Evolutionary conservation across 1,284 basidiomycete species (phyloP).

Genomic region (Grifola frondosa): DNA sequence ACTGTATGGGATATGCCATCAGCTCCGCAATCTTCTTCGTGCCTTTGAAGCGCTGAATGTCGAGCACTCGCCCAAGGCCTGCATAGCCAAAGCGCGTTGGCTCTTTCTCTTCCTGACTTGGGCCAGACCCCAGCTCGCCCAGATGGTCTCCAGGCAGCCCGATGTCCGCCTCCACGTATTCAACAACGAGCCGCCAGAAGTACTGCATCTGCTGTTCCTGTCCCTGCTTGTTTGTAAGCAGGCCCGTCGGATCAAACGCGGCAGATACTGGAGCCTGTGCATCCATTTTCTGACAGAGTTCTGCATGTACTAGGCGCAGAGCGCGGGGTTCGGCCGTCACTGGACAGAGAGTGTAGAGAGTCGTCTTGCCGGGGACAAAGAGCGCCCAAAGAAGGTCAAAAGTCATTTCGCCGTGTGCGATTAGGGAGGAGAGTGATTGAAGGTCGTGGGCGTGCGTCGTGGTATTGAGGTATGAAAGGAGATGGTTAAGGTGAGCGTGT

Average conservation of each 20-base stretch:
- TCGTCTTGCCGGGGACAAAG: slow-evolving; percentile 48
- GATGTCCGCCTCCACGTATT: slow-evolving; percentile 33
- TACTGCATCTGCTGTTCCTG: slow-evolving; percentile 25
- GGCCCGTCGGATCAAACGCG: slow-evolving; percentile 26
- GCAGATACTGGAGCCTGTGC: slow-evolving; percentile 17
- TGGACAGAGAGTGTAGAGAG: slow-evolving; percentile 52
- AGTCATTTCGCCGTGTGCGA: slow-evolving; percentile 53
- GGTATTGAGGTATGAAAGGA: slow-evolving; percentile 45
- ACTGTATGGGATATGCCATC: slow-evolving; percentile 51
- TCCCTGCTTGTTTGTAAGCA: slow-evolving; percentile 19
- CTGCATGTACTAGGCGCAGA: slow-evolving; percentile 43
- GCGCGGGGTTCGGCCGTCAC: slow-evolving; percentile 51
- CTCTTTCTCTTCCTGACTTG: slow-evolving; percentile 42
- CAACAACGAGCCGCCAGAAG: slow-evolving; percentile 30
- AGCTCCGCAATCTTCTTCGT: slow-evolving; percentile 49
- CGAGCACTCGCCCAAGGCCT: slow-evolving; percentile 40
- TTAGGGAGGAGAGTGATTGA: slow-evolving; percentile 44
- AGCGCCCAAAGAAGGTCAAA: slow-evolving; percentile 59
- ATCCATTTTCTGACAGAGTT: slow-evolving; percentile 31
- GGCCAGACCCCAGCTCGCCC: slow-evolving; percentile 33
- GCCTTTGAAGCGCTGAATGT: slow-evolving; percentile 42
- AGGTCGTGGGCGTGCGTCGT: slow-evolving; percentile 49
- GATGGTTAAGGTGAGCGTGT: slow-evolving; percentile 44
- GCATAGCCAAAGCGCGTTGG: slow-evolving; percentile 34
- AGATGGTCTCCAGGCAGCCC: slow-evolving; percentile 28